Conservation (phyloP, 2,329 filamentous ascomycete species). For the Ceratocystiopsis sp. region DNA sequence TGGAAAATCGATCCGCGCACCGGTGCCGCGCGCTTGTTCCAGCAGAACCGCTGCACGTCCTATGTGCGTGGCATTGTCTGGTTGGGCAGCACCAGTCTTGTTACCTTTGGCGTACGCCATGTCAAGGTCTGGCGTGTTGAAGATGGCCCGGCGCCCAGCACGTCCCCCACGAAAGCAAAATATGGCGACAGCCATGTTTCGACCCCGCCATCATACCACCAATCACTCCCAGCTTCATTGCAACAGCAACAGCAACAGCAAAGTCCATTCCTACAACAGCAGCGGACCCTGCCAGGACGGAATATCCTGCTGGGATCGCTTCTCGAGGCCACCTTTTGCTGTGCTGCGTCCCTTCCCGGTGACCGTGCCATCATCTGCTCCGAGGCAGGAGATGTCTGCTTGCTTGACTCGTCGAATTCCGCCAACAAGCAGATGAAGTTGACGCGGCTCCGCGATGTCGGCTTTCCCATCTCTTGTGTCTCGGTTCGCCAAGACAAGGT, state of each 20-base stretch:
- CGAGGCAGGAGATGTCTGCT: slow-evolving; percentile 76
- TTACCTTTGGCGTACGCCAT: slow-evolving; percentile 81
- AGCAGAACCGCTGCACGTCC: slow-evolving; percentile 85
- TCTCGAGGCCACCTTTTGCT: slow-evolving; percentile 71
- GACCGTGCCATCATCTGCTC: slow-evolving; percentile 68
- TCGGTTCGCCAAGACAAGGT: slow-evolving; percentile 40
- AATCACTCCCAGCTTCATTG: not conserved
- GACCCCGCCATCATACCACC: slow-evolving; percentile 16
- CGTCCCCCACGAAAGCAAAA: slow-evolving; percentile 40
- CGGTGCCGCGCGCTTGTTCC: slow-evolving; percentile 59
- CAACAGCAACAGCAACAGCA: not conserved
- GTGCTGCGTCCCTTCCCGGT: slow-evolving; percentile 54
- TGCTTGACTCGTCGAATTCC: slow-evolving; percentile 65
- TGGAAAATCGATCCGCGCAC: slow-evolving; percentile 76
- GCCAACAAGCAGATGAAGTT: slow-evolving; percentile 55
- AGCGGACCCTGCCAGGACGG: slow-evolving; percentile 63
- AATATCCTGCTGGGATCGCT: slow-evolving; percentile 74
- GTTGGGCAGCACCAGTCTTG: slow-evolving; percentile 62
- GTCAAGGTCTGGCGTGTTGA: slow-evolving; percentile 87
- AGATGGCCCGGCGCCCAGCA: slow-evolving; percentile 30
- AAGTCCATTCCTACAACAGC: slow-evolving; percentile 10
- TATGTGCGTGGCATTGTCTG: slow-evolving; percentile 75
- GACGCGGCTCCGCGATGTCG: slow-evolving; percentile 44
- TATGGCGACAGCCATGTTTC: slow-evolving; percentile 30
- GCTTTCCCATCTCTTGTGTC: slow-evolving; percentile 52